phyloP scores from a whole-genome alignment of 345 rosid genomes.

The Heritiera littoralis region DNA sequence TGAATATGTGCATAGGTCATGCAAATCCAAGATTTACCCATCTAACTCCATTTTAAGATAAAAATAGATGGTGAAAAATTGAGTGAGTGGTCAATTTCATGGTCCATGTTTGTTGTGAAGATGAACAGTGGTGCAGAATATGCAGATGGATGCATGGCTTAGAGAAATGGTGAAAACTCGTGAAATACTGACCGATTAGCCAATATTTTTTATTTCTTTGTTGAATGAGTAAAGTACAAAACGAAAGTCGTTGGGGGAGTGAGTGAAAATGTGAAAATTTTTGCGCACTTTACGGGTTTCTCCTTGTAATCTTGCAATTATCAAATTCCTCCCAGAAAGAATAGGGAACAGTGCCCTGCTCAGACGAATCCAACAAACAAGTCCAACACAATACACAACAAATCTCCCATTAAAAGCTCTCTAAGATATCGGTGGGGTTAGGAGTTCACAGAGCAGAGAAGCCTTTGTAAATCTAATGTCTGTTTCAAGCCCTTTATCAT shows the following conservation, averaged over 20 bases:
- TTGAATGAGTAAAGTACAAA: constrained; percentile 41
- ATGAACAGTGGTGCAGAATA: background rate
- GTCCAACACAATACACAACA: constrained; percentile 31
- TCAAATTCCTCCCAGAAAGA: constrained; percentile 31
- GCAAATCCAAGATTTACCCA: background rate
- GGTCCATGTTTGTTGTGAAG: constrained; percentile 3
- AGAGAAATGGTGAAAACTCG: constrained; percentile 12
- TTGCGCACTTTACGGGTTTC: constrained; percentile 27
- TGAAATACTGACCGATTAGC: constrained; percentile 24
- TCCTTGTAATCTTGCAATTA: constrained; percentile 45
- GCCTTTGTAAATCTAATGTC: constrained; percentile 31
- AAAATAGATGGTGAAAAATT: background rate
- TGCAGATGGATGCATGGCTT: background rate
- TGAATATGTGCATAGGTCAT: background rate
- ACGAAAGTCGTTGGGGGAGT: constrained; percentile 46
- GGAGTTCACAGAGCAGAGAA: background rate
- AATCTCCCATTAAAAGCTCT: constrained; percentile 5
- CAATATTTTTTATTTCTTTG: background rate
- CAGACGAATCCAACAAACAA: constrained; percentile 36
- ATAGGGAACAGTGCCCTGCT: constrained; percentile 27
- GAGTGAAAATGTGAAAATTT: constrained; percentile 39
- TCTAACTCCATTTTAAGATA: background rate
- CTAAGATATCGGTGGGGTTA: constrained; percentile 15
- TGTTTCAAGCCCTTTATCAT: constrained; percentile 25
- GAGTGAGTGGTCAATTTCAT: constrained; percentile 19